Evolutionary conservation across 2,329 filamentous ascomycete species (phyloP).

Genomic region (Didymellaceae sp.): DNA sequence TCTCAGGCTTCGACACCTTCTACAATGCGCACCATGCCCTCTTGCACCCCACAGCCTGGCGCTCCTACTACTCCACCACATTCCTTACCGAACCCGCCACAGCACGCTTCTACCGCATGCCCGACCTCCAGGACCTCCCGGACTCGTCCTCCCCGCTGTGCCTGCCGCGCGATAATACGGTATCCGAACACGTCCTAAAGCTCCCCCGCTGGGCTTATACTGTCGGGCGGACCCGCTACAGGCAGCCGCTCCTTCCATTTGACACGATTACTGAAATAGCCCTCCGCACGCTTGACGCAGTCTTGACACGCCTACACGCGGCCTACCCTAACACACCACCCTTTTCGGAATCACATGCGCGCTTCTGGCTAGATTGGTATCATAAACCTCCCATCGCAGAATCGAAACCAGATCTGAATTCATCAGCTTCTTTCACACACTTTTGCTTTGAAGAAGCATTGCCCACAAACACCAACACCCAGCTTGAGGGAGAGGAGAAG

Average conservation of each 20-base stretch:
- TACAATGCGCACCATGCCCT: constrained; percentile 17
- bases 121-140: constrained; percentile 17
- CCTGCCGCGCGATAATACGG: constrained; percentile 14
- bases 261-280: constrained; percentile 19
- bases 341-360: constrained; percentile 18
- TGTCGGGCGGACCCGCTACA: constrained; percentile 12
- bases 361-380: constrained; percentile 18
- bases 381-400: constrained; percentile 14
- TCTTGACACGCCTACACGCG: constrained; percentile 16
- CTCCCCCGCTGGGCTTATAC: constrained; percentile 20
- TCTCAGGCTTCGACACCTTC: constrained; percentile 18
- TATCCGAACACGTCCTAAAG: constrained; percentile 18
- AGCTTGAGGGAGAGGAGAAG: constrained; percentile 9
- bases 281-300: constrained; percentile 16
- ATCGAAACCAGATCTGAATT: too few relatives aligned
- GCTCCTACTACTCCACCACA: constrained; percentile 18
- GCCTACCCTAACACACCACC: constrained; percentile 12
- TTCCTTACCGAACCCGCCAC: constrained; percentile 18
- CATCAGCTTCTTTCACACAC: too few relatives aligned
- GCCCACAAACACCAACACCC: constrained; percentile 5
- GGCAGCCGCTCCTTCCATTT: constrained; percentile 16
- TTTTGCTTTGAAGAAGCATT: constrained; percentile 12
- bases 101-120: constrained; percentile 21
- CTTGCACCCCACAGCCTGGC: constrained; percentile 16
- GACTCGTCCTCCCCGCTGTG: constrained; percentile 16